phyloP scores from a whole-genome alignment of 1,284 basidiomycete genomes.

The Apiotrichum laibachii region DNA sequence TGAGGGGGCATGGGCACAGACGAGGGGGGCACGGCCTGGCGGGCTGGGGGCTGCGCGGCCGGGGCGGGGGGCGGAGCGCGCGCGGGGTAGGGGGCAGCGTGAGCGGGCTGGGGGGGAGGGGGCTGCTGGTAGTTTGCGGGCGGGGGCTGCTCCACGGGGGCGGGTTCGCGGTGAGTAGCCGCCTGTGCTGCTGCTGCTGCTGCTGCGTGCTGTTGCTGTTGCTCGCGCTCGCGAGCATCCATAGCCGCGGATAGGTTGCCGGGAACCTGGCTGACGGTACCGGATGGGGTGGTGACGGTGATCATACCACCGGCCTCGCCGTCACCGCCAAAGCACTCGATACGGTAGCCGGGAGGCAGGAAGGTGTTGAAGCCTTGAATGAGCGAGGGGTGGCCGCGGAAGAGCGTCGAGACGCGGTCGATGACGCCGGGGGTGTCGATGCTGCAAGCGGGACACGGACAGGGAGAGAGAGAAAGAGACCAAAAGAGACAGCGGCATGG shows the following conservation, averaged over 20 bases:
- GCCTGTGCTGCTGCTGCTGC: conserved; percentile 10
- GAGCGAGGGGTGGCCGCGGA: conserved; percentile 86
- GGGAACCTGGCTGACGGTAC: conserved; percentile 65
- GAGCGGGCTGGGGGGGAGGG: conserved; percentile 15
- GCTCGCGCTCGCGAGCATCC: conserved; percentile 31
- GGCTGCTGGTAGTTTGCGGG: conserved; percentile 6
- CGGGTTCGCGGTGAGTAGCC: conserved; percentile 7
- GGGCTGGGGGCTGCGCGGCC: conserved; percentile 36
- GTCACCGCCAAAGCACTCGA: conserved; percentile 64
- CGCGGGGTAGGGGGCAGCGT: conserved; percentile 12
- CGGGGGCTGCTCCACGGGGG: conserved; percentile 9
- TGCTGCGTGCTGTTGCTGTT: conserved; percentile 8
- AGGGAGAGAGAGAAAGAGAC: not conserved
- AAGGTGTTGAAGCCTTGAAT: conserved; percentile 99
- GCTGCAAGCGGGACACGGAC: conserved; percentile 54
- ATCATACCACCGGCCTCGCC: conserved; percentile 73
- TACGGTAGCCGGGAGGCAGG: conserved; percentile 92
- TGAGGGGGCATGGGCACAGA: conserved; percentile 25
- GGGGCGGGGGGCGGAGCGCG: conserved; percentile 18
- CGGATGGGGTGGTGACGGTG: conserved; percentile 90
- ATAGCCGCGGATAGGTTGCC: conserved; percentile 47
- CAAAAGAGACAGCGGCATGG: not conserved
- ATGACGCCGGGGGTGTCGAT: conserved; percentile 99
- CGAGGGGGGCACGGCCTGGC: conserved; percentile 32
- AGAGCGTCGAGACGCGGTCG: conserved; percentile 90